phyloP scores from a whole-genome alignment of 768 basidiomycete species.

The Pluteus cervinus region DNA sequence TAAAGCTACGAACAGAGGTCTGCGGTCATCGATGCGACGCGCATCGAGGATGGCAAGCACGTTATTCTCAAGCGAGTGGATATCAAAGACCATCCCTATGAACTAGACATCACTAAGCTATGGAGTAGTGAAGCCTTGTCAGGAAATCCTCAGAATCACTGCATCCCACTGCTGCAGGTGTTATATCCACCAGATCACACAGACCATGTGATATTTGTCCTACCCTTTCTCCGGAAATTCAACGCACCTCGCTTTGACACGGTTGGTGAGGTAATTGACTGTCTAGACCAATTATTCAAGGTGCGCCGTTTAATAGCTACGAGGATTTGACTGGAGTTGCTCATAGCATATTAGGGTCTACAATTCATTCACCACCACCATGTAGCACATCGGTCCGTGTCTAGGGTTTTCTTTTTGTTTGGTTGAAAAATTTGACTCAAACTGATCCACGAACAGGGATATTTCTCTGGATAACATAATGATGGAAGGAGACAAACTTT shows the following conservation, averaged over 20 bases:
- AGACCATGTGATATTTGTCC: constrained; percentile 16
- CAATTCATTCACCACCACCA: constrained; percentile 26
- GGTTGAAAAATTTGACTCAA: too few relatives aligned
- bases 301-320: constrained; percentile 4
- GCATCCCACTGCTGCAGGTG: constrained; percentile 22
- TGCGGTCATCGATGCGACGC: constrained; percentile 26
- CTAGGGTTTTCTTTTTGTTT: background rate
- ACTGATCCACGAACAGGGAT: too few relatives aligned
- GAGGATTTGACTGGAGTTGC: background rate
- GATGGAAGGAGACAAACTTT: constrained; percentile 17
- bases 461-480: constrained; percentile 22
- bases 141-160: constrained; percentile 25
- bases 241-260: constrained; percentile 20
- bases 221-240: constrained; percentile 19
- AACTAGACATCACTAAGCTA: constrained; percentile 23
- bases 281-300: constrained; percentile 21
- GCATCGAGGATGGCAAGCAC: constrained; percentile 19
- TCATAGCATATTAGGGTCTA: constrained; percentile 16
- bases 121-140: constrained; percentile 8
- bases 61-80: constrained; percentile 24
- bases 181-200: constrained; percentile 15
- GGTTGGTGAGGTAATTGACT: constrained; percentile 24
- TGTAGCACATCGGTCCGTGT: constrained; percentile 22
- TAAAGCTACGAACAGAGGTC: too few relatives aligned
- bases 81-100: too few relatives aligned